phyloP scores from a whole-genome alignment of 2,329 filamentous ascomycete species.

The Colletotrichum orchidophilum region DNA sequence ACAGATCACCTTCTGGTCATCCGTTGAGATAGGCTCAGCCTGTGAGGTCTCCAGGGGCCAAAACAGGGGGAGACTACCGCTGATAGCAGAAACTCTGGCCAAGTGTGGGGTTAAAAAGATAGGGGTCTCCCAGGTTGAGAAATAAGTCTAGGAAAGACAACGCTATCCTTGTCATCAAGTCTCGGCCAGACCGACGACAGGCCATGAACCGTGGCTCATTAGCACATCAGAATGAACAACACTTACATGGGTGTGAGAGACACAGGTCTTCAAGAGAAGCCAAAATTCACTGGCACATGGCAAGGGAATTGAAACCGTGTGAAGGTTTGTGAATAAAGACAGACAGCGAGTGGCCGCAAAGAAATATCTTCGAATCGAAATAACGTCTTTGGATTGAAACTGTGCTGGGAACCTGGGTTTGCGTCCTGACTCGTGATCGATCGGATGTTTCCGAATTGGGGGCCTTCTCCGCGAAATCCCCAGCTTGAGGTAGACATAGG shows the following conservation, averaged over 20 bases:
- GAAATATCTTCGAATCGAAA: neutral
- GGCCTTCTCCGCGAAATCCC: neutral
- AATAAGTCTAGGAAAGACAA: neutral
- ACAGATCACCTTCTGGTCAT: neutral
- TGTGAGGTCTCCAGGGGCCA: neutral
- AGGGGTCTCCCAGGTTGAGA: neutral
- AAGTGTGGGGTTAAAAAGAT: neutral
- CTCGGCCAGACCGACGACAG: neutral
- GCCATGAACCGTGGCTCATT: neutral
- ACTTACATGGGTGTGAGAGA: too few relatives aligned
- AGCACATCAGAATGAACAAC: too few relatives aligned
- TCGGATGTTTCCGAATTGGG: neutral
- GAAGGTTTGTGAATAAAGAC: too few relatives aligned
- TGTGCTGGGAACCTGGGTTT: neutral
- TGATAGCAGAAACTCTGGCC: slow-evolving; percentile 5
- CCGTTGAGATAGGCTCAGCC: neutral
- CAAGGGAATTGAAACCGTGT: too few relatives aligned
- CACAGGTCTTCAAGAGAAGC: too few relatives aligned
- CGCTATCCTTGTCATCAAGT: neutral
- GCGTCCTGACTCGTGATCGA: neutral
- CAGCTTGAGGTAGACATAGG: neutral
- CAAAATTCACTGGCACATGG: too few relatives aligned
- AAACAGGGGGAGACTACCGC: neutral
- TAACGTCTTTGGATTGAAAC: neutral
- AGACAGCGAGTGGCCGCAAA: too few relatives aligned